phyloP scores from a whole-genome alignment of 2,329 filamentous ascomycete genomes.

The Aspergillus oerlinghausenensis region DNA sequence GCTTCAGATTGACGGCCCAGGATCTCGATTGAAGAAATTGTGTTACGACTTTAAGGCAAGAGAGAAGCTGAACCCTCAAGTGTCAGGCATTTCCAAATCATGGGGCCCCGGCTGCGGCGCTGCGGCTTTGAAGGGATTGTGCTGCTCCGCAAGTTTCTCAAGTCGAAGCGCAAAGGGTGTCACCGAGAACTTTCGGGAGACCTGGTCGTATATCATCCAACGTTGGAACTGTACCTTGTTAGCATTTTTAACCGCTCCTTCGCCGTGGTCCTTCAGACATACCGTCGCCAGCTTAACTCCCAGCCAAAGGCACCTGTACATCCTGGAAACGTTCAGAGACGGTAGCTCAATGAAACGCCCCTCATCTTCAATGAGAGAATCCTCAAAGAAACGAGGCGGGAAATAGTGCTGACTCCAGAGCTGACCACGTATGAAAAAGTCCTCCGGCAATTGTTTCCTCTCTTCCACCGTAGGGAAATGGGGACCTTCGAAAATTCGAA shows the following conservation, averaged over 20 bases:
- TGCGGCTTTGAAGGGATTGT: slow-evolving; percentile 9
- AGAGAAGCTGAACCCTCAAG: slow-evolving; percentile 1
- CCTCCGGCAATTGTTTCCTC: slow-evolving; percentile 52
- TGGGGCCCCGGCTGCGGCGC: background rate
- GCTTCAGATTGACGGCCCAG: background rate
- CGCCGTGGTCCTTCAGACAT: slow-evolving; percentile 14
- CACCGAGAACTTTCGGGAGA: slow-evolving; percentile 26
- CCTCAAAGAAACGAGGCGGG: slow-evolving; percentile 48
- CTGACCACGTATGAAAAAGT: slow-evolving; percentile 54
- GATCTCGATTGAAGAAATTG: background rate
- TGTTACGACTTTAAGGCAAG: background rate
- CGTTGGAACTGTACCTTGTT: slow-evolving; percentile 28
- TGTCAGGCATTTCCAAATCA: slow-evolving; percentile 10
- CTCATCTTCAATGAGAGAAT: slow-evolving; percentile 50
- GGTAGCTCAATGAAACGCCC: slow-evolving; percentile 49
- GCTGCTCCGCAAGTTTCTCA: slow-evolving; percentile 12
- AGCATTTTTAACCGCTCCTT: background rate
- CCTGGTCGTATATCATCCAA: slow-evolving; percentile 37
- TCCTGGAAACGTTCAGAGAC: slow-evolving; percentile 45
- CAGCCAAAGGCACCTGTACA: slow-evolving; percentile 50
- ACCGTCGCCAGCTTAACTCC: slow-evolving; percentile 42
- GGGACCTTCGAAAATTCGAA: slow-evolving; percentile 31
- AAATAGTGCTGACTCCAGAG: slow-evolving; percentile 49
- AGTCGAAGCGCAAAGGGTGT: slow-evolving; percentile 28
- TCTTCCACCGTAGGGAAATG: slow-evolving; percentile 42